Percentiles rank a stretch among this genome's conserved stretches.
phyloP scores from a whole-genome alignment of 176 grass and related monocot genomes.

The Lolium multiflorum region DNA sequence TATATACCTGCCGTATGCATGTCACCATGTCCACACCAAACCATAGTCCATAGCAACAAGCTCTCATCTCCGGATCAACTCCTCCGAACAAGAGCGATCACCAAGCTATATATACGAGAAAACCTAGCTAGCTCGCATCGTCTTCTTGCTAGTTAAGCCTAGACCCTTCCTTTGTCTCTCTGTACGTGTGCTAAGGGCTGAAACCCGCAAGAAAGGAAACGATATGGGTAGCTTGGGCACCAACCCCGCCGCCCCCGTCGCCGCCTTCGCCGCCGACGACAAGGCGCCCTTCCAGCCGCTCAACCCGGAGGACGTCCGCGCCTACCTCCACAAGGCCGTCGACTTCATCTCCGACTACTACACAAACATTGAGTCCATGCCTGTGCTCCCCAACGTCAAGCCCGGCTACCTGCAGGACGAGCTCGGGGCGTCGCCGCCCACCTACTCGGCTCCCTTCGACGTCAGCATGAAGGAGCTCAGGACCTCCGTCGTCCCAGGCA shows the following conservation, averaged over 20 bases:
- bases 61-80: too few species aligned
- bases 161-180: too few species aligned
- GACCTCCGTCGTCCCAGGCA: constrained; percentile 45
- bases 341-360: constrained; percentile 70
- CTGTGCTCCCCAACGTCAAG: constrained; percentile 39
- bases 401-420: constrained; percentile 22
- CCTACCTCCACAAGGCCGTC: constrained; percentile 48
- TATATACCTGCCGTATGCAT: too few species aligned
- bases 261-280: background rate
- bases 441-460: background rate
- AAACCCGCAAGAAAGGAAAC: too few species aligned
- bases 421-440: constrained; percentile 1
- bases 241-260: background rate
- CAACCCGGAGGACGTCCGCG: constrained; percentile 42
- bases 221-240: background rate
- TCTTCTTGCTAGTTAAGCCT: too few species aligned
- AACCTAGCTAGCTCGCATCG: too few species aligned
- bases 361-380: constrained; percentile 42
- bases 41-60: too few species aligned
- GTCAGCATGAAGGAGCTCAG: constrained; percentile 43
- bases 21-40: too few species aligned
- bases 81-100: too few species aligned
- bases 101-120: too few species aligned
- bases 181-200: too few species aligned
- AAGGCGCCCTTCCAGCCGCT: constrained; percentile 28